Conservation (phyloP, 495 filamentous ascomycete genomes). For the Lentithecium fluviatile region DNA sequence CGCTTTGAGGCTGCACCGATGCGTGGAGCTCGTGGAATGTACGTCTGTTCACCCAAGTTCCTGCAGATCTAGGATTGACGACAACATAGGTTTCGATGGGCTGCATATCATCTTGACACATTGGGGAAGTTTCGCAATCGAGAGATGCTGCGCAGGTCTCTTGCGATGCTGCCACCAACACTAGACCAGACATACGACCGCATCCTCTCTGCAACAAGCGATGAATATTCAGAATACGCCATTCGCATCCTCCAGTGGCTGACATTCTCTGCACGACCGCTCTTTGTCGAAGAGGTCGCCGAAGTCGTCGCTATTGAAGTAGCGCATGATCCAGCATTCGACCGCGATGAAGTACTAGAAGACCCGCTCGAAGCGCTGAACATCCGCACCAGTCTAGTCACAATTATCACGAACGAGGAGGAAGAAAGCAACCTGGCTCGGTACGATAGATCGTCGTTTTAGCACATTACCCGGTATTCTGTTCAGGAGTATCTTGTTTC, state of each 20-base stretch:
- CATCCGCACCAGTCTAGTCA: constrained; percentile 26
- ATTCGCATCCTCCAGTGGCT: constrained; percentile 30
- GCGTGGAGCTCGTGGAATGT: too few relatives aligned
- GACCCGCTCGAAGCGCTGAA: constrained; percentile 14
- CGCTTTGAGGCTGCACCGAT: too few relatives aligned
- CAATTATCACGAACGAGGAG: background rate
- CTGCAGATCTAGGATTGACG: too few relatives aligned
- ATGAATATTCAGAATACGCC: constrained; percentile 21
- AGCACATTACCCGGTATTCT: constrained; percentile 47
- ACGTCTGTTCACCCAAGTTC: too few relatives aligned
- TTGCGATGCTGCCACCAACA: constrained; percentile 27
- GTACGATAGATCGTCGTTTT: constrained; percentile 17
- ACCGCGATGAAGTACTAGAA: constrained; percentile 31
- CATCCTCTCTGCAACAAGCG: constrained; percentile 27
- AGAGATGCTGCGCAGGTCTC: constrained; percentile 10
- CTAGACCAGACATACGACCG: constrained; percentile 35
- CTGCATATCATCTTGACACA: constrained; percentile 32
- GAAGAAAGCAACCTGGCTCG: background rate
- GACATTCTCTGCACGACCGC: constrained; percentile 21
- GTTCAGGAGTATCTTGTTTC: constrained; percentile 46
- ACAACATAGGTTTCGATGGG: constrained; percentile 41
- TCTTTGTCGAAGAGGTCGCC: constrained; percentile 9
- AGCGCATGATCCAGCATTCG: constrained; percentile 14
- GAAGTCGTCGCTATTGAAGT: background rate
- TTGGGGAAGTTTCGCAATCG: constrained; percentile 22